A percentile compares a stretch with the other conserved stretches of the same genome.
Evolutionary conservation across 257 asterid genomes (phyloP).

Genomic region (Salvia miltiorrhiza): DNA sequence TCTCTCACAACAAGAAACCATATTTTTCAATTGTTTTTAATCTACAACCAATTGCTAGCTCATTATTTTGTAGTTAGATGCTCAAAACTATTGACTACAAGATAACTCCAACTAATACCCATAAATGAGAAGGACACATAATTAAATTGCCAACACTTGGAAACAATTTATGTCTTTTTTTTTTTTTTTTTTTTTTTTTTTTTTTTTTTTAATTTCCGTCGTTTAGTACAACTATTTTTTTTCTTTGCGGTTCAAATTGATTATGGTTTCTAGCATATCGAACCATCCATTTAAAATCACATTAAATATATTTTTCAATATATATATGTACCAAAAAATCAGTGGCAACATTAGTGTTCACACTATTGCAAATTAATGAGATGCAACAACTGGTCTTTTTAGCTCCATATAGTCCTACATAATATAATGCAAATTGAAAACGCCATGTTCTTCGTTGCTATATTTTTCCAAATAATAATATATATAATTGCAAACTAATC

Average conservation of each 20-base stretch:
- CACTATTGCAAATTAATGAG: background rate
- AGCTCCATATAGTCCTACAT: background rate
- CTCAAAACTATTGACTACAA: conserved; percentile 6
- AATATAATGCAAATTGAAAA: background rate
- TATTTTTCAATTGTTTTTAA: background rate
- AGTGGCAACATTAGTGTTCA: background rate
- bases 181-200: too few species aligned
- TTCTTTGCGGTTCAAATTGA: background rate
- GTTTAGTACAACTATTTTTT: background rate
- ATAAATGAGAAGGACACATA: conserved; percentile 24
- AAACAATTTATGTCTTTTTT: background rate
- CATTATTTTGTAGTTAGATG: conserved; percentile 6
- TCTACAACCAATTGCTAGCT: conserved; percentile 17
- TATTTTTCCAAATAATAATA: background rate
- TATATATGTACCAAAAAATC: background rate
- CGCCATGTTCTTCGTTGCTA: background rate
- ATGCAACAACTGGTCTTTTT: background rate
- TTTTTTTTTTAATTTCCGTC: too few species aligned
- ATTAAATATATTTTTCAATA: background rate
- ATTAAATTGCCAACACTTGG: conserved; percentile 23
- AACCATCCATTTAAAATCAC: background rate
- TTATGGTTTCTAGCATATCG: background rate
- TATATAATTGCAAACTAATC: background rate
- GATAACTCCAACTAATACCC: conserved; percentile 23
- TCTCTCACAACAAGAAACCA: conserved; percentile 18